These are phyloP conservation scores for Fonsecaea nubica DNA, from an alignment of 2,329 filamentous ascomycete species.

Conservation along the genomic window DNA sequence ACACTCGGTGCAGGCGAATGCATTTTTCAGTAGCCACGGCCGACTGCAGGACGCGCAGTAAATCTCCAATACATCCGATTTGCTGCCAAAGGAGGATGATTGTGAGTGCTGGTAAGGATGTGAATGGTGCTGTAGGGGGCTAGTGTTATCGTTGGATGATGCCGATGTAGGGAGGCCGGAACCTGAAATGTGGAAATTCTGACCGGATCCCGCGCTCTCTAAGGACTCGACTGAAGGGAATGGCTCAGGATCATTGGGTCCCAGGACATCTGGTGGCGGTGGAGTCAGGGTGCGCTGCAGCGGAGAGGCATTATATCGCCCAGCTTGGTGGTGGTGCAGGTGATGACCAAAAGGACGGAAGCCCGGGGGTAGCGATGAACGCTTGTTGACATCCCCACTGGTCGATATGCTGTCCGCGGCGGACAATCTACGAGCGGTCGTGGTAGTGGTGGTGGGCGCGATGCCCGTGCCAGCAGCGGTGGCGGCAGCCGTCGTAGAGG, in stretches of 20 bases:
- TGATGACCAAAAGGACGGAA: slow-evolving; percentile 54
- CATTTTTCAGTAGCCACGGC: slow-evolving; percentile 77
- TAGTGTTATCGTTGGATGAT: slow-evolving; percentile 64
- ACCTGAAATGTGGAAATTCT: slow-evolving; percentile 73
- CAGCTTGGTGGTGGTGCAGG: slow-evolving; percentile 48
- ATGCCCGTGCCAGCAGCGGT: slow-evolving; percentile 16
- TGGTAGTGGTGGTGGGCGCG: slow-evolving; percentile 46
- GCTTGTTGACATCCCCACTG: slow-evolving; percentile 51
- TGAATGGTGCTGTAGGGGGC: slow-evolving; percentile 54
- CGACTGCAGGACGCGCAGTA: slow-evolving; percentile 89
- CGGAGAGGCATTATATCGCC: slow-evolving; percentile 80
- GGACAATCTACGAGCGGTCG: slow-evolving; percentile 46
- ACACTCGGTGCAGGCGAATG: slow-evolving; percentile 94
- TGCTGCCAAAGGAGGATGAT: slow-evolving; percentile 58
- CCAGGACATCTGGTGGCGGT: slow-evolving; percentile 67
- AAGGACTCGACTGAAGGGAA: slow-evolving; percentile 89
- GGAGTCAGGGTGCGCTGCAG: slow-evolving; percentile 90
- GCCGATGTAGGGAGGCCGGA: slow-evolving; percentile 71
- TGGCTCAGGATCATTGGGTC: slow-evolving; percentile 70
- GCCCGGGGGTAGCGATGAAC: slow-evolving; percentile 67
- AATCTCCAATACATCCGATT: slow-evolving; percentile 72
- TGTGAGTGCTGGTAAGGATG: slow-evolving; percentile 56
- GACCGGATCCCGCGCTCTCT: slow-evolving; percentile 63
- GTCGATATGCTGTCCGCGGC: slow-evolving; percentile 32
- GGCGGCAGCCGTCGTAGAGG: slow-evolving; percentile 30